phyloP scores from a whole-genome alignment of 179 eudicot species.

The Patellifolia procumbens region DNA sequence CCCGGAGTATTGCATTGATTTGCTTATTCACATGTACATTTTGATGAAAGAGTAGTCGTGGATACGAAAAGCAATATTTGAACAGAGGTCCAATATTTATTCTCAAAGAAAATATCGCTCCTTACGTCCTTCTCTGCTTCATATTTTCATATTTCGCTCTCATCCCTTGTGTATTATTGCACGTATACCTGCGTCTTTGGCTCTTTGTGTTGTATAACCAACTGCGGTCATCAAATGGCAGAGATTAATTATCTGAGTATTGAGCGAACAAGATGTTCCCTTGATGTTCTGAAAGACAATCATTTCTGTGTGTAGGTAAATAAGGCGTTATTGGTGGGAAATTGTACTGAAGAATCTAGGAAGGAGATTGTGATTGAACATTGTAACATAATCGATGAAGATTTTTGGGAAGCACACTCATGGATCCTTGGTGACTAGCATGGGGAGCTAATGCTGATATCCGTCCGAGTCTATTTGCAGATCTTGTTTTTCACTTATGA shows the following conservation, averaged over 20 bases:
- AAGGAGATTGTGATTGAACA: constrained; percentile 53
- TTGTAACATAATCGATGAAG: constrained; percentile 62
- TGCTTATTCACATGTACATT: background rate
- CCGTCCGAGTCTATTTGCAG: no score
- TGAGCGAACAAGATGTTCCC: no score
- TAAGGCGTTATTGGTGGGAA: constrained; percentile 10
- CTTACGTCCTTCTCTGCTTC: no score
- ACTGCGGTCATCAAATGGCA: background rate
- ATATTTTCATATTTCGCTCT: background rate
- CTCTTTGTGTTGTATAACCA: no score
- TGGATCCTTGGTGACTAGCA: constrained; percentile 52
- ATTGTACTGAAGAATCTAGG: constrained; percentile 23
- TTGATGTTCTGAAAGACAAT: background rate
- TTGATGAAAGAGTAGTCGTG: background rate
- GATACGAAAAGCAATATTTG: background rate
- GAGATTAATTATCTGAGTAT: background rate
- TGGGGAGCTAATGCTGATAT: no score
- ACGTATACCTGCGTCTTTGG: background rate
- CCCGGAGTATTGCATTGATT: background rate
- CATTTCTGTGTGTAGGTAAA: constrained; percentile 35
- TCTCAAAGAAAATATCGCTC: background rate
- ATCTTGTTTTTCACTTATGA: no score
- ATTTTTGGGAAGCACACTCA: constrained; percentile 69
- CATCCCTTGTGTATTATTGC: background rate
- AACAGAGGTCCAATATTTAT: no score